These are phyloP conservation scores for Antarctomyces pellizariae DNA, from an alignment of 495 filamentous ascomycete species.

Conservation along the genomic window DNA sequence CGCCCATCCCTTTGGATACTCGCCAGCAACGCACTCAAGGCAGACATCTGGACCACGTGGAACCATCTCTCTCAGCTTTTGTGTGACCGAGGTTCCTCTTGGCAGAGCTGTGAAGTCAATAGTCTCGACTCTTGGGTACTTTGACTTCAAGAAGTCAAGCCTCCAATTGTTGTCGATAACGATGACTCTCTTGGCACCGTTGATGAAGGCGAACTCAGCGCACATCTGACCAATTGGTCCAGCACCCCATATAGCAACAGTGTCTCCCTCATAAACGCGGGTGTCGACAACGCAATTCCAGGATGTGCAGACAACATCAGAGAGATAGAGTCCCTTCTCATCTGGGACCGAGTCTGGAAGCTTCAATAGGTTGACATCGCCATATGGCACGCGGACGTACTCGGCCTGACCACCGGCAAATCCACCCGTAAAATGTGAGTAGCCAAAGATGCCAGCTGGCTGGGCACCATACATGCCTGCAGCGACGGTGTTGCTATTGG, in stretches of 20 bases:
- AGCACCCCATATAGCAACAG: constrained; percentile 71
- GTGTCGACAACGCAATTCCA: constrained; percentile 74
- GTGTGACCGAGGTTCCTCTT: constrained; percentile 34
- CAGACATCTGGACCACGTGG: constrained; percentile 49
- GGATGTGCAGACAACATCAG: constrained; percentile 55
- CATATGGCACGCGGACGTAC: constrained; percentile 63
- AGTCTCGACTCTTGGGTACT: constrained; percentile 36
- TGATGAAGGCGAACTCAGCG: constrained; percentile 43
- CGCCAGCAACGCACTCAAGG: constrained; percentile 65
- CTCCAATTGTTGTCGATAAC: constrained; percentile 64
- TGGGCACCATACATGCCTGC: constrained; percentile 50
- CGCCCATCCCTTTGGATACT: constrained; percentile 65
- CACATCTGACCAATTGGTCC: constrained; percentile 60
- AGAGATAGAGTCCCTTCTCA: constrained; percentile 68
- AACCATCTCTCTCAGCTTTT: constrained; percentile 48
- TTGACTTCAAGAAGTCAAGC: constrained; percentile 38
- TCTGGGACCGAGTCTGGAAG: constrained; percentile 66
- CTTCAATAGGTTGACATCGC: constrained; percentile 60
- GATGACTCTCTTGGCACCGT: constrained; percentile 56
- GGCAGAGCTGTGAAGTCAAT: constrained; percentile 31
- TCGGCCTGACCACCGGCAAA: constrained; percentile 83
- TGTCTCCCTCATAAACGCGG: constrained; percentile 50
- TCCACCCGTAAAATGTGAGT: constrained; percentile 61
- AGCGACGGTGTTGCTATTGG: constrained; percentile 44
- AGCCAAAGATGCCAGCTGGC: constrained; percentile 55